phyloP scores from a whole-genome alignment of 805 yeast genomes.

The Citeromyces matritensis region DNA sequence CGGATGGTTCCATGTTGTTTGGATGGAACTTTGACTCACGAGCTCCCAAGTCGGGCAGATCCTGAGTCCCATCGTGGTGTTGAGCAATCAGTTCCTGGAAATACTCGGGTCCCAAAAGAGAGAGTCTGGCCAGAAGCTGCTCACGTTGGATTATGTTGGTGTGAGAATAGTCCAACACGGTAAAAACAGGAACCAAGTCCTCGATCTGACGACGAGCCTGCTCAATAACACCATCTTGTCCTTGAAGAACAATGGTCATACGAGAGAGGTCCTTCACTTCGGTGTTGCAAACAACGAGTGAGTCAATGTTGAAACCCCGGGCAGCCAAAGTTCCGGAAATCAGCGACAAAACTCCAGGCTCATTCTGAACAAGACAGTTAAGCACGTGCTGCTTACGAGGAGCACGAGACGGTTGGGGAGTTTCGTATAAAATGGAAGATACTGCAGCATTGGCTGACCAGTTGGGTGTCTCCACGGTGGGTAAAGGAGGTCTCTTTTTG shows the following conservation, averaged over 20 bases:
- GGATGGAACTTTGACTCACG: conserved; percentile 58
- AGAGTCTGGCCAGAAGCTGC: conserved; percentile 79
- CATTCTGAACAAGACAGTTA: conserved; percentile 95
- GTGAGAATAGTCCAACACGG: conserved; percentile 86
- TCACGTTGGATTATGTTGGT: conserved; percentile 87
- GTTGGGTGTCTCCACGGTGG: conserved; percentile 82
- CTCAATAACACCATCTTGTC: conserved; percentile 92
- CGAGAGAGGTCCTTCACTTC: conserved; percentile 91
- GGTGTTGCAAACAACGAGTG: conserved; percentile 91
- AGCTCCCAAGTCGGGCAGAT: conserved; percentile 22
- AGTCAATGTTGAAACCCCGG: conserved; percentile 95
- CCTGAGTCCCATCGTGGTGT: conserved; percentile 39
- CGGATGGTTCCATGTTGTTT: conserved; percentile 75
- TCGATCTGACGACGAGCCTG: conserved; percentile 98
- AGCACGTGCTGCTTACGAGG: conserved; percentile 78
- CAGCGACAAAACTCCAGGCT: conserved; percentile 92
- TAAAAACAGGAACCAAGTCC: conserved; percentile 96
- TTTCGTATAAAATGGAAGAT: conserved; percentile 86
- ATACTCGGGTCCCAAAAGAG: conserved; percentile 94
- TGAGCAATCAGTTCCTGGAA: conserved; percentile 88
- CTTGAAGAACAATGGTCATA: conserved; percentile 91
- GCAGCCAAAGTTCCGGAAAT: conserved; percentile 95
- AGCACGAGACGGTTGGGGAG: conserved; percentile 48
- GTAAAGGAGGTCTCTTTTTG: conserved; percentile 77
- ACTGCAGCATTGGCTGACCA: conserved; percentile 98